Percentiles rank a stretch among this genome's conserved stretches.
These are phyloP conservation scores for Plasmodium chabaudi DNA, from an alignment of 169 alveolate genomes.

Conservation along the genomic window DNA sequence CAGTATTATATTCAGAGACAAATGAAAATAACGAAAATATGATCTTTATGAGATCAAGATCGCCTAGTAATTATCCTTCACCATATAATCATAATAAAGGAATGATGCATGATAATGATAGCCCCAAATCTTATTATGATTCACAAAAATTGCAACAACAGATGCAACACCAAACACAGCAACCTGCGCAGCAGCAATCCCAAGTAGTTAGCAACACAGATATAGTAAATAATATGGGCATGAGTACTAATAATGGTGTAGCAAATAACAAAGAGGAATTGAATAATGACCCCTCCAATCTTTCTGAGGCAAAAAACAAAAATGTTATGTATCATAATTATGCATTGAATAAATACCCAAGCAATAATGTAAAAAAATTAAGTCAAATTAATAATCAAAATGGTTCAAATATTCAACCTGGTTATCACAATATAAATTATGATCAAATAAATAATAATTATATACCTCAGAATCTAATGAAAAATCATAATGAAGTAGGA, in stretches of 20 bases:
- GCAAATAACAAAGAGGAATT: slow-evolving; percentile 20
- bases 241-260: neutral
- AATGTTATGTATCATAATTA: slow-evolving; percentile 31
- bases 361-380: slow-evolving; percentile 26
- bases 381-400: slow-evolving; percentile 26
- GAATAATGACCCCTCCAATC: neutral
- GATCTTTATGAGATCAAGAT: slow-evolving; percentile 21
- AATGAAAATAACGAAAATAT: slow-evolving; percentile 29
- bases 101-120: slow-evolving; percentile 29
- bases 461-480: slow-evolving; percentile 35
- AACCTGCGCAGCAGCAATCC: too few species aligned
- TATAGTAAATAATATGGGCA: too few species aligned
- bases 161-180: too few species aligned
- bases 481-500: slow-evolving; percentile 6
- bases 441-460: slow-evolving; percentile 11
- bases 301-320: slow-evolving; percentile 22
- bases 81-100: slow-evolving; percentile 15
- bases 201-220: too few species aligned
- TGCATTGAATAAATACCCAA: slow-evolving; percentile 10
- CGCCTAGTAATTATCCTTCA: slow-evolving; percentile 23
- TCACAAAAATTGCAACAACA: too few species aligned
- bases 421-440: slow-evolving; percentile 37
- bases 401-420: slow-evolving; percentile 25
- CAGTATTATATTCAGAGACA: neutral
- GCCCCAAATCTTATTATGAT: neutral